These are phyloP conservation scores for Populus alba DNA, from an alignment of 345 rosid genomes.

Conservation along the genomic window DNA sequence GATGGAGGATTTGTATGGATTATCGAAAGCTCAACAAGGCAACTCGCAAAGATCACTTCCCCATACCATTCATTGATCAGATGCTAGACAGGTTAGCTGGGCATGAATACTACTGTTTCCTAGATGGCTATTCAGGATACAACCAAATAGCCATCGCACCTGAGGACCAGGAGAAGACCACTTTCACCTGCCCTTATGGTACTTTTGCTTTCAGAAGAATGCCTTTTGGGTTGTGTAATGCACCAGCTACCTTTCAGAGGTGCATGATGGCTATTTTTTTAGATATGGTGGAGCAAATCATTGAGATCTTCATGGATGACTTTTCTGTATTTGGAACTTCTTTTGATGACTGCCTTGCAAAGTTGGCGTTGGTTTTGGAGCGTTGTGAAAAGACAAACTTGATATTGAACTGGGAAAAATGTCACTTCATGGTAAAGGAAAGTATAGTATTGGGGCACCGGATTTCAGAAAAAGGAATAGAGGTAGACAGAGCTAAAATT, in stretches of 20 bases:
- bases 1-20: background rate
- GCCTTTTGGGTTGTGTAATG: too few species aligned
- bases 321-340: background rate
- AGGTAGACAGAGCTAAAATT: background rate
- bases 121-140: background rate
- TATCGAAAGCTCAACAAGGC: background rate
- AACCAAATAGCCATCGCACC: background rate
- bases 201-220: too few species aligned
- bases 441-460: too few species aligned
- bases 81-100: constrained; percentile 1
- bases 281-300: too few species aligned
- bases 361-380: background rate
- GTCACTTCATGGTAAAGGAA: too few species aligned
- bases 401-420: too few species aligned
- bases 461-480: too few species aligned
- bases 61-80: background rate
- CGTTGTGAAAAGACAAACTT: too few species aligned
- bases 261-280: too few species aligned
- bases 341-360: background rate
- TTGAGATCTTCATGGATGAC: constrained; percentile 5
- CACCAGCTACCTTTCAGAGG: too few species aligned
- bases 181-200: background rate
- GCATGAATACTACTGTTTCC: background rate
- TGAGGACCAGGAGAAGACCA: constrained; percentile 1
- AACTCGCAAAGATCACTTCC: background rate